Percentiles rank a stretch among this genome's conserved stretches.
Conservation (phyloP, 257 asterid species). For the Solanum arcanum region DNA sequence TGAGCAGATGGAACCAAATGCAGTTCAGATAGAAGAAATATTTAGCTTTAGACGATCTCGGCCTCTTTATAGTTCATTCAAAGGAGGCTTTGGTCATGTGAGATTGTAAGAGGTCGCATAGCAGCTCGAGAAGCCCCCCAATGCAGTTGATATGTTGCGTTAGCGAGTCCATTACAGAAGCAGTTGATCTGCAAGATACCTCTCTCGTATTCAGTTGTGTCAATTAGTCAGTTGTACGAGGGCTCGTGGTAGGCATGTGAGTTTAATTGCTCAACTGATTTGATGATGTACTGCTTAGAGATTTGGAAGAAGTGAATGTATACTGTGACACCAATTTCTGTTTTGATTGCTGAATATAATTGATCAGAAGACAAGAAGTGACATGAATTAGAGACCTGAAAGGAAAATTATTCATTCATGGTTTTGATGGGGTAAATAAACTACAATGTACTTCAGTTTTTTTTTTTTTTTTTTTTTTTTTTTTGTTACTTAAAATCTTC, state of each 20-base stretch:
- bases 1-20: slow-evolving; percentile 15
- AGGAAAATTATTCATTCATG: not conserved
- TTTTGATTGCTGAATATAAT: not conserved
- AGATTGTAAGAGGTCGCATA: slow-evolving; percentile 10
- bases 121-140: not conserved
- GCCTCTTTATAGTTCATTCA: slow-evolving; percentile 61
- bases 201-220: not conserved
- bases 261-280: not conserved
- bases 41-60: slow-evolving; percentile 56
- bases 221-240: not conserved
- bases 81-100: slow-evolving; percentile 45
- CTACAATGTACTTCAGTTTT: not conserved
- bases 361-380: not conserved
- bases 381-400: not conserved
- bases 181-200: not conserved
- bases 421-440: not conserved
- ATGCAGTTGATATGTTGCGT: not conserved
- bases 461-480: too few species aligned
- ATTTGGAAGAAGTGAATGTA: not conserved
- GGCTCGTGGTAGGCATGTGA: not conserved
- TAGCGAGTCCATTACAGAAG: not conserved
- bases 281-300: not conserved
- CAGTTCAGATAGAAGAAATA: slow-evolving; percentile 38
- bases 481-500: not conserved
- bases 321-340: not conserved